These are phyloP conservation scores for Dactylonectria macrodidyma DNA, from an alignment of 2,329 filamentous ascomycete genomes.

Conservation along the genomic window DNA sequence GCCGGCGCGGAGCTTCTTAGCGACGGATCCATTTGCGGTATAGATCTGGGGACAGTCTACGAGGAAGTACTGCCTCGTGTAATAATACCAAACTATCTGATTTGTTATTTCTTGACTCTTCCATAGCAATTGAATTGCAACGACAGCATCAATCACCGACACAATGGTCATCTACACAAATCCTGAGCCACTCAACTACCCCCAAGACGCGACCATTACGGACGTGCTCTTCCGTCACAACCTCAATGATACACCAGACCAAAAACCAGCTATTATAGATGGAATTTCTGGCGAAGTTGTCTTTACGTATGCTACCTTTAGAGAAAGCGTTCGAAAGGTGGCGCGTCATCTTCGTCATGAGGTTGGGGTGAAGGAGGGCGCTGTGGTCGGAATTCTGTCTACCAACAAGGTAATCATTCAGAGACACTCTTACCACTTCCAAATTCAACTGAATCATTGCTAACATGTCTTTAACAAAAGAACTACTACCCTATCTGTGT, in stretches of 20 bases:
- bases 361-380: constrained; percentile 2
- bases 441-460: not conserved
- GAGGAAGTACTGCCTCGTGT: not conserved
- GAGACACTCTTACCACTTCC: not conserved
- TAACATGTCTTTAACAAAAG: not conserved
- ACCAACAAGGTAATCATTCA: constrained; percentile 13
- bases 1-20: not conserved
- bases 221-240: constrained; percentile 19
- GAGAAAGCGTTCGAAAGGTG: constrained; percentile 7
- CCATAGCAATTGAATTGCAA: not conserved
- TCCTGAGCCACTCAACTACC: constrained; percentile 10
- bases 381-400: constrained; percentile 18
- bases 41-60: not conserved
- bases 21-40: not conserved
- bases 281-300: constrained; percentile 10
- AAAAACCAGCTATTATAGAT: constrained; percentile 19
- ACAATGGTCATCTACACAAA: constrained; percentile 15
- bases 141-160: not conserved
- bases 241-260: constrained; percentile 7
- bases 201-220: constrained; percentile 14
- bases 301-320: constrained; percentile 19
- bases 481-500: constrained; percentile 21
- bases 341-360: constrained; percentile 10
- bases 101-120: not conserved
- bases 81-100: too few species aligned